Percentiles rank a stretch among this genome's conserved stretches.
Evolutionary conservation across 139 green algal genomes (phyloP).

Genomic region (Chlamydomonas sp.): DNA sequence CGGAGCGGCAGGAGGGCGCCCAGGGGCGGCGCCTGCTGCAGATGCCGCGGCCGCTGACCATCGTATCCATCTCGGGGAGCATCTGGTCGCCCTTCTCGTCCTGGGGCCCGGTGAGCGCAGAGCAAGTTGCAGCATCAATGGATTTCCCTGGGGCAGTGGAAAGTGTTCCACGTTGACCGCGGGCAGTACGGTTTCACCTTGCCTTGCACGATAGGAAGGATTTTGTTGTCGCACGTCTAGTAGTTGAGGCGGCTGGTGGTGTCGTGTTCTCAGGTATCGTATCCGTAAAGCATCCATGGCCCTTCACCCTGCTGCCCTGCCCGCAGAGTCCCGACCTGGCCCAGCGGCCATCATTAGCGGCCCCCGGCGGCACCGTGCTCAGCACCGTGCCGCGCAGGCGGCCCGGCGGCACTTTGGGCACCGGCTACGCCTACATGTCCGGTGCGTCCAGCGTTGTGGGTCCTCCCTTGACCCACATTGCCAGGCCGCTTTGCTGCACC

Average conservation of each 20-base stretch:
- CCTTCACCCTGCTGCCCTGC: background rate
- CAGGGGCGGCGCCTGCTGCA: background rate
- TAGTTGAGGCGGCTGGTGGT: background rate
- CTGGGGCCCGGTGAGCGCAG: constrained; percentile 21
- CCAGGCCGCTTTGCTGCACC: too few relatives aligned
- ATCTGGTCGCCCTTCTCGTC: constrained; percentile 1
- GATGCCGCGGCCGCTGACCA: background rate
- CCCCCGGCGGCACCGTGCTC: constrained; percentile 18
- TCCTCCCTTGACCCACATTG: too few relatives aligned
- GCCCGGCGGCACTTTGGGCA: background rate
- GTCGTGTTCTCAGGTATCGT: too few relatives aligned
- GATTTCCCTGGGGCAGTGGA: too few relatives aligned
- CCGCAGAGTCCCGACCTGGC: constrained; percentile 23
- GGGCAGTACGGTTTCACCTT: too few relatives aligned
- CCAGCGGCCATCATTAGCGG: background rate
- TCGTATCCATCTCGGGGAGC: background rate
- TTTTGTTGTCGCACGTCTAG: background rate
- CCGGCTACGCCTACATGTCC: constrained; percentile 18
- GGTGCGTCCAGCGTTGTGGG: background rate
- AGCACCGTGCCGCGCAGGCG: background rate
- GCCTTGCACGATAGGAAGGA: too few relatives aligned
- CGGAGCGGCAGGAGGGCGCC: too few relatives aligned
- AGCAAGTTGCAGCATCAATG: too few relatives aligned
- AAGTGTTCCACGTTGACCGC: too few relatives aligned
- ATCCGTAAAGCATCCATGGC: background rate